Conservation (phyloP, 495 filamentous ascomycete genomes). For the Annulohypoxylon bovei region DNA sequence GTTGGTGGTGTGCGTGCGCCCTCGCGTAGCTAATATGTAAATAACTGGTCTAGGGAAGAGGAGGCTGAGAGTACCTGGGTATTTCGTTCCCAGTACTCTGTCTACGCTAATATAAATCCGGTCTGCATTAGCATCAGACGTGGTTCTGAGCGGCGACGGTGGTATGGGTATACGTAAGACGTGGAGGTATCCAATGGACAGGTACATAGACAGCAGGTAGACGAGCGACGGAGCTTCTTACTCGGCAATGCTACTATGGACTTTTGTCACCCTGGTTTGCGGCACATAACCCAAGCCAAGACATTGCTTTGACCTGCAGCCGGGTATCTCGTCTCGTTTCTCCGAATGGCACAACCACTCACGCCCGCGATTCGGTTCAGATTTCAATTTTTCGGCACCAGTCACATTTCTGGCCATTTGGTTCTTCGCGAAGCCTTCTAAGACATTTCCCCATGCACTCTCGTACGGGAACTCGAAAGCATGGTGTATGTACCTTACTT, state of each 20-base stretch:
- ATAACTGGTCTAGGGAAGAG: slow-evolving; percentile 2
- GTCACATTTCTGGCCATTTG: slow-evolving; percentile 32
- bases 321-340: slow-evolving; percentile 46
- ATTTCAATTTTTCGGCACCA: slow-evolving; percentile 38
- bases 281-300: slow-evolving; percentile 37
- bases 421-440: slow-evolving; percentile 44
- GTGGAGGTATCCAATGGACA: neutral
- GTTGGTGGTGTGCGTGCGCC: neutral
- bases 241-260: slow-evolving; percentile 40
- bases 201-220: neutral
- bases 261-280: slow-evolving; percentile 40
- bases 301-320: slow-evolving; percentile 42
- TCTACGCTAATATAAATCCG: slow-evolving; percentile 37
- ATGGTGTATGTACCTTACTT: too few relatives aligned
- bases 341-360: slow-evolving; percentile 41
- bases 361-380: slow-evolving; percentile 39
- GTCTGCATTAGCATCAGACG: slow-evolving; percentile 20
- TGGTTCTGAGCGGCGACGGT: neutral
- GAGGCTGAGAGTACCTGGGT: slow-evolving; percentile 29
- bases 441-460: slow-evolving; percentile 32
- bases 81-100: slow-evolving; percentile 18
- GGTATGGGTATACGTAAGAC: neutral
- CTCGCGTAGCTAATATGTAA: neutral
- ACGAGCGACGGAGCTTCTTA: slow-evolving; percentile 21
- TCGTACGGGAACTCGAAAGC: slow-evolving; percentile 3